Percentiles rank a stretch among this genome's conserved stretches.
Conservation (phyloP, 768 basidiomycete species). For the Calocybe indica region DNA sequence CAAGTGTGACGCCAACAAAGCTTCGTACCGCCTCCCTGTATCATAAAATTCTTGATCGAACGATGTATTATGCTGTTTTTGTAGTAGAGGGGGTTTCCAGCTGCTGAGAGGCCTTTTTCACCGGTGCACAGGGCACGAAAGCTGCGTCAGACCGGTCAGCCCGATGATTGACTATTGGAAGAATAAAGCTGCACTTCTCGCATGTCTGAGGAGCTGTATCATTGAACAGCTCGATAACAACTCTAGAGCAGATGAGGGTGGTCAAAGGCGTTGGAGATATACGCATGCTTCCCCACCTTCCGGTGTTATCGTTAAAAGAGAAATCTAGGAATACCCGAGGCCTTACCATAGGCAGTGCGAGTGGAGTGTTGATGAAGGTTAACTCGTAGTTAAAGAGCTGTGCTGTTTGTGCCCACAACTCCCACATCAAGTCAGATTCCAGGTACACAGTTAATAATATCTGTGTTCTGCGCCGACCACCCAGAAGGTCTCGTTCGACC, state of each 20-base stretch:
- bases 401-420: neutral
- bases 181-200: constrained; percentile 57
- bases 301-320: constrained; percentile 36
- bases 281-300: constrained; percentile 45
- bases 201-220: constrained; percentile 69
- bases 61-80: constrained; percentile 76
- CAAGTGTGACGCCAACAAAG: neutral
- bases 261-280: neutral
- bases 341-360: constrained; percentile 33
- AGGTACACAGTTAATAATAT: constrained; percentile 3
- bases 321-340: constrained; percentile 72
- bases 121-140: constrained; percentile 87
- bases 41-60: constrained; percentile 75
- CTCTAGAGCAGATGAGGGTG: constrained; percentile 28
- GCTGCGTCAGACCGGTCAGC: constrained; percentile 29
- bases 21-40: constrained; percentile 68
- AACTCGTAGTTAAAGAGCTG: constrained; percentile 5
- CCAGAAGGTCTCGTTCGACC: neutral
- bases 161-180: neutral
- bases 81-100: constrained; percentile 74
- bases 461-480: neutral
- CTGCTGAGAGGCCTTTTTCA: constrained; percentile 67
- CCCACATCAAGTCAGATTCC: constrained; percentile 2
- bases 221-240: constrained; percentile 71
- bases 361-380: constrained; percentile 5